A percentile compares a stretch with the other conserved stretches of the same genome.
phyloP scores from a whole-genome alignment of 352 stramenopile species.

The Pythium sp. region DNA sequence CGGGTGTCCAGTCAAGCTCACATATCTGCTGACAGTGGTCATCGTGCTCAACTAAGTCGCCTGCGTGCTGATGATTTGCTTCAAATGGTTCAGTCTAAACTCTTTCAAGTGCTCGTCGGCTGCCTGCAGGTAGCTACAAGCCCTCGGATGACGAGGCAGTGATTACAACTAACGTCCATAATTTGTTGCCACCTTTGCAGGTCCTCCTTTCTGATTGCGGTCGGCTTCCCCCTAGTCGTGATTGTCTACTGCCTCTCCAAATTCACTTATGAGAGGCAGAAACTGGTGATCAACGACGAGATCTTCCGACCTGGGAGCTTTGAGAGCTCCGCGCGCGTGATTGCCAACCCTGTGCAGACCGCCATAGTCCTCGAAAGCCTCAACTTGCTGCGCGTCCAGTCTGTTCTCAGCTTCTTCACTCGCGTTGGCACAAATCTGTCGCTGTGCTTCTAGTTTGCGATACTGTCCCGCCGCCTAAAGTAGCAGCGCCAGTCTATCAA shows the following conservation, averaged over 20 bases:
- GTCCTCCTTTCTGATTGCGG: slow-evolving; percentile 21
- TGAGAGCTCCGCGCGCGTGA: slow-evolving; percentile 12
- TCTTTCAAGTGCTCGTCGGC: neutral
- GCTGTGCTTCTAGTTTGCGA: too few relatives aligned
- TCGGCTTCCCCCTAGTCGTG: slow-evolving; percentile 29
- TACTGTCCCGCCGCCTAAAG: too few relatives aligned
- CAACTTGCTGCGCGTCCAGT: too few relatives aligned
- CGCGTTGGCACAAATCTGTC: too few relatives aligned
- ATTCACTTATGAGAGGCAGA: slow-evolving; percentile 24
- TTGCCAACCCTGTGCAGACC: neutral
- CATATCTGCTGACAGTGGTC: neutral
- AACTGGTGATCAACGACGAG: slow-evolving; percentile 20
- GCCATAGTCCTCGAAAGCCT: too few relatives aligned
- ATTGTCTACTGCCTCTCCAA: slow-evolving; percentile 25
- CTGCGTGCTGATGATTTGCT: neutral
- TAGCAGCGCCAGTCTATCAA: too few relatives aligned
- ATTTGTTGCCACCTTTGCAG: neutral
- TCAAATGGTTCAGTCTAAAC: neutral
- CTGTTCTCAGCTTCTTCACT: too few relatives aligned
- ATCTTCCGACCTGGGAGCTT: slow-evolving; percentile 20
- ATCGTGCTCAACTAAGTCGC: neutral
- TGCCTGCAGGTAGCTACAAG: neutral
- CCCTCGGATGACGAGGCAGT: too few relatives aligned
- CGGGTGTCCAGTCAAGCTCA: neutral
- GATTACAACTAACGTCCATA: too few relatives aligned